phyloP scores from a whole-genome alignment of 2,329 filamentous ascomycete genomes.

The Claviceps capensis region DNA sequence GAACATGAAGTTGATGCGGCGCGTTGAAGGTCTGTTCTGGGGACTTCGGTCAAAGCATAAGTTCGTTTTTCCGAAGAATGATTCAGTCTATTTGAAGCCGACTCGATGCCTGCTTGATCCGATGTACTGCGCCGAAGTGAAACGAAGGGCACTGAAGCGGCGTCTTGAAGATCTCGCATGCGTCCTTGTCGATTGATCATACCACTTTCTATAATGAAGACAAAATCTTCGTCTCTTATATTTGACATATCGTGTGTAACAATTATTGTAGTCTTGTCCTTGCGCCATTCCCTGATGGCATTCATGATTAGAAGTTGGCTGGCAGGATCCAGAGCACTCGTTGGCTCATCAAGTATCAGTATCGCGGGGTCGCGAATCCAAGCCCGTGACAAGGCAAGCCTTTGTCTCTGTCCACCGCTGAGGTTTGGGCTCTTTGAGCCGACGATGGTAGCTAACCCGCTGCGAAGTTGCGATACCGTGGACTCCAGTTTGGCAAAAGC shows the following conservation, averaged over 20 bases:
- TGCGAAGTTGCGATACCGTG: slow-evolving; percentile 51
- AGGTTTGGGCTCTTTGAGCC: slow-evolving; percentile 56
- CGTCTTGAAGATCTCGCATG: background rate
- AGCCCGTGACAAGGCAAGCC: slow-evolving; percentile 68
- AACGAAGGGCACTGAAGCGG: background rate
- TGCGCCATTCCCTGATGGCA: slow-evolving; percentile 63
- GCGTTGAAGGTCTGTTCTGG: background rate
- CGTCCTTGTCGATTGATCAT: slow-evolving; percentile 52
- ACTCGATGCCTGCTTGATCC: background rate
- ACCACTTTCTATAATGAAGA: slow-evolving; percentile 67
- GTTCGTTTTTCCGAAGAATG: too few species aligned
- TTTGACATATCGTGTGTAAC: slow-evolving; percentile 83
- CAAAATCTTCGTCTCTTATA: slow-evolving; percentile 57
- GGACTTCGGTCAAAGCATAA: too few species aligned
- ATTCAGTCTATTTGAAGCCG: too few species aligned
- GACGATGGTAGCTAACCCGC: slow-evolving; percentile 58
- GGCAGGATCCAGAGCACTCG: slow-evolving; percentile 68
- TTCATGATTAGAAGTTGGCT: slow-evolving; percentile 58
- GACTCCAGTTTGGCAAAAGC: slow-evolving; percentile 55
- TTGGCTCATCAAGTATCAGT: slow-evolving; percentile 78
- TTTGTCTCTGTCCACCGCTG: slow-evolving; percentile 76
- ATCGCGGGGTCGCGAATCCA: slow-evolving; percentile 64
- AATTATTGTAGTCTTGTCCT: slow-evolving; percentile 74
- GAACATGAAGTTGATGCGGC: background rate
- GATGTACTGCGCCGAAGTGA: background rate